Percentiles rank a stretch among this genome's conserved stretches.
These are phyloP conservation scores for Epichloe sylvatica DNA, from an alignment of 2,329 filamentous ascomycete species.

Conservation along the genomic window DNA sequence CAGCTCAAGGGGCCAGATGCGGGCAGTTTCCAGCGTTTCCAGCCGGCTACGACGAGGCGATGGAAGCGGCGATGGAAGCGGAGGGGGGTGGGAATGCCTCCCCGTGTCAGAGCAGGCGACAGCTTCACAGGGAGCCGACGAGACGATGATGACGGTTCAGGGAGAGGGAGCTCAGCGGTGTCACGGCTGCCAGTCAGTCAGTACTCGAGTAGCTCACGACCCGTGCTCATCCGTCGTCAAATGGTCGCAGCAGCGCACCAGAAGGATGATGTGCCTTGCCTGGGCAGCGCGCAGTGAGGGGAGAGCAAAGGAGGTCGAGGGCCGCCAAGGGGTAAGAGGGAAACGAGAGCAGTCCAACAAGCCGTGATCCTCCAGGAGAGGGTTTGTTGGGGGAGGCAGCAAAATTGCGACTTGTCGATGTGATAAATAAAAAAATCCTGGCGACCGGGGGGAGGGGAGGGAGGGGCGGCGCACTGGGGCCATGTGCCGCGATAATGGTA, in stretches of 20 bases:
- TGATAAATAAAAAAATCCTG: conserved; percentile 1
- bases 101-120: not conserved
- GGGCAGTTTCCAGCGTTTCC: not conserved
- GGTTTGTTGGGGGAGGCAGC: not conserved
- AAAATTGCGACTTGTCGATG: conserved; percentile 1
- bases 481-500: not conserved
- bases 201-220: conserved; percentile 2
- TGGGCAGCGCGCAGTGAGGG: conserved; percentile 3
- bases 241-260: conserved; percentile 1
- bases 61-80: not conserved
- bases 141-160: not conserved
- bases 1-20: not conserved
- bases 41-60: not conserved
- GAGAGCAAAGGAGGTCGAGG: conserved; percentile 5
- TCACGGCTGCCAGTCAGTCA: conserved; percentile 2
- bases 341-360: not conserved
- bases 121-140: not conserved
- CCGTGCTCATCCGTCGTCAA: conserved; percentile 2
- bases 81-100: not conserved
- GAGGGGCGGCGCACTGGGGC: not conserved
- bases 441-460: not conserved
- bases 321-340: conserved; percentile 8
- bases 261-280: conserved; percentile 3
- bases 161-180: conserved; percentile 3
- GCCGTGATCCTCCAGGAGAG: conserved; percentile 1